Evolutionary conservation across 176 grass and related monocot species (phyloP), one percentile per base, ranked within the genome.

Genomic region (Otatea glauca): DNA sequence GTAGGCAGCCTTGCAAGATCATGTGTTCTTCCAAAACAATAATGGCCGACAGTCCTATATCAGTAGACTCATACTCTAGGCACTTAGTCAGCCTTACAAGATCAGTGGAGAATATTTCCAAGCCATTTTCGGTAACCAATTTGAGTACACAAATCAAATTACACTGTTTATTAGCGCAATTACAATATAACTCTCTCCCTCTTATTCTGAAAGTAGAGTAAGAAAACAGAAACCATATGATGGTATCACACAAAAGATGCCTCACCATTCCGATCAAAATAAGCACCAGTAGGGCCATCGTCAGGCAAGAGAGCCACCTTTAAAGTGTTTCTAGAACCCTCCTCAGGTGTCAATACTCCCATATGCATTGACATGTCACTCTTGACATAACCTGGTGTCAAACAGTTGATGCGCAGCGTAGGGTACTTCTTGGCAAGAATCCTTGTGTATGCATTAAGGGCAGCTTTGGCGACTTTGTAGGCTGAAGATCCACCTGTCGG

Each of bases 361-460:
- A 78, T 92, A 68, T 94, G 80, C 76, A 73, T 83, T 41, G 69
- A 93, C 0, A 94, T 85, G 37, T 94, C 91, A 4, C 64, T 90
- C 84, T 90, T 94, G 21, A 97, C 94, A 80, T 85, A 94, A 63
- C 91, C 89, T 27, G 94, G 94, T 61, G 78, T 77, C 38, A 94
- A 9, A 76, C 87, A 92, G 65, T 94, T 97, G 25, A 83, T 86
- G 29, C 37, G 69, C 7, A 94, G 39, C 32, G 21, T 44, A 9
- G 89, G 89, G 61, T 82, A 75, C 47, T 29, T 92, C 89, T 75
- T 97, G 18, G 91, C 91, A 29, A 97, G 71, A 51, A 97, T 88
- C 61, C 91, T 88, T 16, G 91, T 94, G 59, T 94, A 94, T 6
- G 91, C 73, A 84, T 86, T 86, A 9, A 92, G 67, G 21, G 89